A percentile compares a stretch with the other conserved stretches of the same genome.
These are phyloP conservation scores for Basidioascus undulatus DNA, from an alignment of 768 basidiomycete species.

Conservation along the genomic window DNA sequence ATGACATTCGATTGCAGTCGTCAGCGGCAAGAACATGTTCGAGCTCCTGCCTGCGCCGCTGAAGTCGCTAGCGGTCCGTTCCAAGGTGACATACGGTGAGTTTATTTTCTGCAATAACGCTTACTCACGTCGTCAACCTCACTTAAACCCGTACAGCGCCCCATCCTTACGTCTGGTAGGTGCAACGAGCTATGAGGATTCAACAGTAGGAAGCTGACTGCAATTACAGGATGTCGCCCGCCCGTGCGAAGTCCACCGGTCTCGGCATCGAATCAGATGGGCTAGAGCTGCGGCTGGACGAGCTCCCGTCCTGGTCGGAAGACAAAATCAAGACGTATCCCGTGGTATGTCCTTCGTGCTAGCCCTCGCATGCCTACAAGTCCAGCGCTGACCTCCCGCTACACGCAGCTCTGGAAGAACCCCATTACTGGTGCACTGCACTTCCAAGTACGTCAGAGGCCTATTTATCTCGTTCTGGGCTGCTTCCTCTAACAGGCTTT, in stretches of 20 bases:
- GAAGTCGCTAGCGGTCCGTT: conserved; percentile 57
- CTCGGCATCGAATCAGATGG: conserved; percentile 62
- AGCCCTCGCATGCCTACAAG: no score
- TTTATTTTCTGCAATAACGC: no score
- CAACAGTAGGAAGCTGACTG: no score
- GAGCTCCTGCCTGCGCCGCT: conserved; percentile 41
- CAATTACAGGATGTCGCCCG: conserved; percentile 70
- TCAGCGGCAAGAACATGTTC: conserved; percentile 56
- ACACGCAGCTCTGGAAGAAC: conserved; percentile 62
- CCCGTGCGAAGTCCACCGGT: conserved; percentile 48
- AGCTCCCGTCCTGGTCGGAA: conserved; percentile 66
- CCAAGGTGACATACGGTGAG: conserved; percentile 50
- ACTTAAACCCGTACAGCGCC: no score
- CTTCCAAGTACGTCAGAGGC: conserved; percentile 54
- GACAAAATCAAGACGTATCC: conserved; percentile 47
- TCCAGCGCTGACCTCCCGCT: not conserved
- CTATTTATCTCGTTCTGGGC: conserved; percentile 2
- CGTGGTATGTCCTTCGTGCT: no score
- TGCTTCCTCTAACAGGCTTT: not conserved
- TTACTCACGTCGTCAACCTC: no score
- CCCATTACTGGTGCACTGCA: conserved; percentile 58
- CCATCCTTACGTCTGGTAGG: conserved; percentile 73
- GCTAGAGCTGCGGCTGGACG: conserved; percentile 35
- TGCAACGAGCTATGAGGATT: no score
- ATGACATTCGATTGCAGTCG: conserved; percentile 14